Conservation (phyloP, 306 rosid genomes). For the Datisca glomerata region DNA sequence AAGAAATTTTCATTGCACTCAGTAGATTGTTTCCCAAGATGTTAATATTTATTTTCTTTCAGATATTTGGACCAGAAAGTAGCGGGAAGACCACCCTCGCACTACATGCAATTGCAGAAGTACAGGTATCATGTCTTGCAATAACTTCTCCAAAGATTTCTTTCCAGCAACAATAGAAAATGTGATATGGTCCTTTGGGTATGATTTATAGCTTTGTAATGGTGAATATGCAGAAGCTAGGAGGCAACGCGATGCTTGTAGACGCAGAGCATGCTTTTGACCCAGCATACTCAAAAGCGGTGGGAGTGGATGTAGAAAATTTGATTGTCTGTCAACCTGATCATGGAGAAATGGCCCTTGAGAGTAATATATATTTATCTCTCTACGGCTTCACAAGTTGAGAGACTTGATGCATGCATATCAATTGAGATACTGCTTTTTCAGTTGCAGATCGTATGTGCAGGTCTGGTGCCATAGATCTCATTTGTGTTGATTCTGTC, state of each 20-base stretch:
- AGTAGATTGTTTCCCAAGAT: too few species aligned
- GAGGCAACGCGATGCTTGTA: constrained; percentile 99
- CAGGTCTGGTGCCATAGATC: constrained; percentile 97
- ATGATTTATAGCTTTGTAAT: constrained; percentile 16
- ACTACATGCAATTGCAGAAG: constrained; percentile 96
- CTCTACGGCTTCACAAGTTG: background rate
- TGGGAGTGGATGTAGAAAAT: constrained; percentile 98
- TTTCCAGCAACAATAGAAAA: background rate
- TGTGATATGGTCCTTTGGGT: constrained; percentile 2
- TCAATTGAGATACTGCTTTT: constrained; percentile 23
- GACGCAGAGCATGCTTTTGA: constrained; percentile 99
- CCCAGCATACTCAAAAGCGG: constrained; percentile 88
- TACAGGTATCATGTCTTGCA: constrained; percentile 50
- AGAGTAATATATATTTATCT: constrained; percentile 47
- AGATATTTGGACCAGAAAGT: constrained; percentile 98
- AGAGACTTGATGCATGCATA: background rate
- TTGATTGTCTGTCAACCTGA: constrained; percentile 96
- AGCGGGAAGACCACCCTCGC: constrained; percentile 98
- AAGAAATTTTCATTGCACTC: too few species aligned
- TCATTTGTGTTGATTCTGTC: constrained; percentile 92
- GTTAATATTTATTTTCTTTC: constrained; percentile 4
- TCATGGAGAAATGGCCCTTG: constrained; percentile 99
- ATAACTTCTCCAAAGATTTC: constrained; percentile 8
- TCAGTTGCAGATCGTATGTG: constrained; percentile 99
- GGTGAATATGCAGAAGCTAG: constrained; percentile 55